A percentile compares a stretch with the other conserved stretches of the same genome.
Evolutionary conservation across 495 filamentous ascomycete species (phyloP).

Genomic region (Penicillium subrubescens): DNA sequence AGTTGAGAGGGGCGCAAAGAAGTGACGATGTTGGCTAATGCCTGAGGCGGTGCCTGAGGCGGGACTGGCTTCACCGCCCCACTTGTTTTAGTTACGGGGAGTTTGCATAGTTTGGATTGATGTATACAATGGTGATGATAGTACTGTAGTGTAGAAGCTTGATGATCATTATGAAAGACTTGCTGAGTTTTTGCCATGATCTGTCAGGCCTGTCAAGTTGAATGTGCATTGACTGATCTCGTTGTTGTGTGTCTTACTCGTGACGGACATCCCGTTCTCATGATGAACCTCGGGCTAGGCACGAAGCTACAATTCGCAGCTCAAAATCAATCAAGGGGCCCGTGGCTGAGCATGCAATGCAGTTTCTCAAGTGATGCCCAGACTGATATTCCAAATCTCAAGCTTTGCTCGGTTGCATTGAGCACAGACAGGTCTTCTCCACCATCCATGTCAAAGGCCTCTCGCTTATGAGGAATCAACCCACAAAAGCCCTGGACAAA

Average conservation of each 20-base stretch:
- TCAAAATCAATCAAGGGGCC: background rate
- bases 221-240: background rate
- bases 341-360: background rate
- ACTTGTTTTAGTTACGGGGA: background rate
- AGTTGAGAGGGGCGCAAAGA: slow-evolving; percentile 17
- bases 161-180: background rate
- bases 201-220: background rate
- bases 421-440: slow-evolving; percentile 6
- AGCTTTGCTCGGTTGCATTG: background rate
- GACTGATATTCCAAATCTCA: background rate
- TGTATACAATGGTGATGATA: no score
- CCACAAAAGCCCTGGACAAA: background rate
- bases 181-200: background rate
- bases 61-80: slow-evolving; percentile 18
- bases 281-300: background rate
- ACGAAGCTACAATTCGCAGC: background rate
- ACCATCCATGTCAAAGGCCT: background rate
- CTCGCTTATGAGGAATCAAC: slow-evolving; percentile 9
- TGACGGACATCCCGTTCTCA: background rate
- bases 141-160: background rate
- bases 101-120: background rate
- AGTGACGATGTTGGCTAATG: slow-evolving; percentile 21
- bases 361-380: background rate
- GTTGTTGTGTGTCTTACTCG: background rate
- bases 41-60: slow-evolving; percentile 13